Evolutionary conservation across 2,329 filamentous ascomycete species (phyloP), one percentile per base, ranked within the genome.

Genomic region (Pestalotiopsis sp.): DNA sequence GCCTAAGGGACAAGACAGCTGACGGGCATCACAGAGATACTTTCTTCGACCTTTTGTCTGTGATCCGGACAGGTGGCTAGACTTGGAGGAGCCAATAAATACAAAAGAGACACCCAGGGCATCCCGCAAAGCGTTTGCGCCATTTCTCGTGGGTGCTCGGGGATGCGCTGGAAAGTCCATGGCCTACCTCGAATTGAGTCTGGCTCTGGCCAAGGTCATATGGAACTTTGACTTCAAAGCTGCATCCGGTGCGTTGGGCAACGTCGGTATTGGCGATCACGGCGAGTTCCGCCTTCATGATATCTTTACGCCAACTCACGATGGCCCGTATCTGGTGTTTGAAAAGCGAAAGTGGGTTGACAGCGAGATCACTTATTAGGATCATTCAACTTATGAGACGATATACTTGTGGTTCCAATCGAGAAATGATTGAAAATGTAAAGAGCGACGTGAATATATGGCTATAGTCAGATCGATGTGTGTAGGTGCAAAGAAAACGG

Each of bases 81-180:
- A 59, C 3, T 27, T 17, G 9, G 57, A 31, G 2, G 27, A 31
- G 1, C 13, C 57, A 59, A n/a, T 3, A 4, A 17, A 27, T 7
- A 9, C 14, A n/a, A 59, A 27, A 17, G 55, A 23, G 20, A 27
- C 57, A 3, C 23, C 23, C 4, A 1, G 27, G 6, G 57, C 20
- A n/a, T 13, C 13, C 4, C 25, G 57, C 20, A 25, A 59, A 17
- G n/a, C 76, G 75, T 75, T 72, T 45, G 65, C 69, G 11, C 76
- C 81, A 1, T 82, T 83, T 65, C 76, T 74, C 7, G 67, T 77
- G 0, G 81, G 81, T 0, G 75, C 79, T 1, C 72, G 79, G 20
- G 74, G 72, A 20, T 83, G 81, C 63, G 73, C 79, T 17, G 80
- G 79, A 1, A 79, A 78, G 65, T 68, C 67, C 12, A 71, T 77